Evolutionary conservation across 176 grass and related monocot genomes (phyloP), one percentile per base, ranked within the genome.

Genomic region (Thalia dealbata): DNA sequence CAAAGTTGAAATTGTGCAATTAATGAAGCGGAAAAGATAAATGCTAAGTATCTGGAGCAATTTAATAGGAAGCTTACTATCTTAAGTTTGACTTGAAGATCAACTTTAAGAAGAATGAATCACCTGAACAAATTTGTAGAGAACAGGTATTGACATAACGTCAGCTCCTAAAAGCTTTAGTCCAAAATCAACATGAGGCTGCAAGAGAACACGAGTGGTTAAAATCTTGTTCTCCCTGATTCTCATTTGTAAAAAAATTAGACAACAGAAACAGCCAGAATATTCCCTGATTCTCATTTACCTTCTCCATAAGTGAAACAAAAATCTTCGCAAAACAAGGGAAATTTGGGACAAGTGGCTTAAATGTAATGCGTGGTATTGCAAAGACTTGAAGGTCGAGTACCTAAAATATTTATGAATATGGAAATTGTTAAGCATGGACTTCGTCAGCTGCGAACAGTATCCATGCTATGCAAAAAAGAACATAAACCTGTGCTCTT

Each of bases 121-220:
- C 48, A 95, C 91, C 91, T 95, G 91, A 84, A 89, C 91, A 87
- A 95, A 84, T 85, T 28, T 78, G 81, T 95, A 89, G 71, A 95
- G 82, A 27, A 79, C 86, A 64, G 91, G 91, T 74, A 95, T 87
- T 58, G 91, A 77, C 91, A 95, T 89, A n/a, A 95, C 14, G 76
- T 95, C 91, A 72, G 82, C 91, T 78, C 91, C 91, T 68, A 95
- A 63, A 52, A 95, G 76, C 75, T 83, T 95, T 43, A 95, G 77
- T 75, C 91, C 91, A 78, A 95, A 95, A 70, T 95, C 91, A 78
- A 95, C 84, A 76, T 95, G 91, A 28, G 91, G 91, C 91, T 95
- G 73, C 71, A 84, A 75, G 78, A 79, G 15, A 42, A 45, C 6
- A 79, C 25, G 29, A 52, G 72, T 66, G n/a, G 73, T 38, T 43